Base-by-base conservation (phyloP, 202 grass and related monocot genomes). In the Elaeis oleifera region DNA sequence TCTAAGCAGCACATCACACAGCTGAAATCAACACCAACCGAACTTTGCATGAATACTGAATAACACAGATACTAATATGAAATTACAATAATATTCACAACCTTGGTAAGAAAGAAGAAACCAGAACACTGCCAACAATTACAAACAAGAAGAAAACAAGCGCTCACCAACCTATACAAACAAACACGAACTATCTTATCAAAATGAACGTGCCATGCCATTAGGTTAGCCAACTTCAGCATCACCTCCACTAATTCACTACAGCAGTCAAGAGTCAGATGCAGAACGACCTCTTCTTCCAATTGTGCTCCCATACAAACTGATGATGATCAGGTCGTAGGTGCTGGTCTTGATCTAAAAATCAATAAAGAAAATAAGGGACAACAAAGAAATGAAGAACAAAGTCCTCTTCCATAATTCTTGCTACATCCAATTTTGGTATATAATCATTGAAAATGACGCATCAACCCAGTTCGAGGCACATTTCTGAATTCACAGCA, bases 21-120 rank as follows among this genome's bases (percentile, higher is more conserved):
- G 36, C 36, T 13, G 36, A 44, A 44, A 69, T 53, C 29, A 67
- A 60, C 36, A 23, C 13, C 22, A 76, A 55, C 39, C 18, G 58
- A 76, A 61, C 72, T 16, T 26, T 59, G n/a, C 28, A 6, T 50
- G 60, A 51, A 68, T 44, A 76, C 52, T 59, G 27, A 62, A 66
- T 51, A 36, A 57, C n/a, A 31, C 56, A 60, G 59, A 66, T 66
- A 66, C 66, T 59, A 50, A 68, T 66, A 28, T 49, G 53, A 66
- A 64, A 76, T 76, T 68, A 76, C 73, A 76, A 69, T n/a, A 64
- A 76, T 68, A 76, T 76, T 51, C 65, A 55, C 65, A 68, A 36
- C 24, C 26, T 54, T 36, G 65, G 26, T 8, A 49, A 63, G 18
- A 22, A 18, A 53, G 59, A 44, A 44, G 25, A 6, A 36, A 44